Evolutionary conservation across 345 rosid genomes (phyloP), one percentile per base, ranked within the genome.

Genomic region (Acer saccharum): DNA sequence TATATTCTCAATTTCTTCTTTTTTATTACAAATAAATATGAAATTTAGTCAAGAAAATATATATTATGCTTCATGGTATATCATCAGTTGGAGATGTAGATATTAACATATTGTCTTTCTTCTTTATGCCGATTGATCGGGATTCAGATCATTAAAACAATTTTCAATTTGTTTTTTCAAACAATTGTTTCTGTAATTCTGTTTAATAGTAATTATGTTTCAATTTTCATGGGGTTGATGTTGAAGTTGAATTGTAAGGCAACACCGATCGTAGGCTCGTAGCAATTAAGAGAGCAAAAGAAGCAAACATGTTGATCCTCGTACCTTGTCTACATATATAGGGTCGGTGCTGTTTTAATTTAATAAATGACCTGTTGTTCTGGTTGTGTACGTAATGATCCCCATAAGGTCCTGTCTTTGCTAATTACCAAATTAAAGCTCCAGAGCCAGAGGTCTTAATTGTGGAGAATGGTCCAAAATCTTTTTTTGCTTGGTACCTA

Each of bases 271-370:
- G 27, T 13, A 50, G 58, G 25, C 25, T 4, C 55, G 4, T 13
- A 50, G 58, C n/a, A 72, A 39, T 32, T 43, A 21, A 57, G n/a
- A 7, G n/a, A 39, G 27, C 61, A 27, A 1, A 52, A 27, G 12
- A 29, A 46, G n/a, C 48, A 64, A 74, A 74, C 18, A 54, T 57
- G 68, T 68, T 48, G 68, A 61, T 82, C 81, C 81, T 84, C 68
- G 86, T 82, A 82, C 81, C 75, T 64, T 75, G 77, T 77, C 77
- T 58, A 44, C 61, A 62, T 14, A 9, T 43, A 43, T 9, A 43
- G 68, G 72, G 80, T 74, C 80, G 82, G 82, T 77, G 83, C 58
- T 61, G 76, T 35, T 32, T 73, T 65, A 68, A 78, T 50, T 73
- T 65, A 68, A 78, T 50, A 68, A 72, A 67, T 35, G 64, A 27